A percentile compares a stretch with the other conserved stretches of the same genome.
Evolutionary conservation across 108 stramenopile genomes (phyloP).

Genomic region (Nannochloropsis salina): DNA sequence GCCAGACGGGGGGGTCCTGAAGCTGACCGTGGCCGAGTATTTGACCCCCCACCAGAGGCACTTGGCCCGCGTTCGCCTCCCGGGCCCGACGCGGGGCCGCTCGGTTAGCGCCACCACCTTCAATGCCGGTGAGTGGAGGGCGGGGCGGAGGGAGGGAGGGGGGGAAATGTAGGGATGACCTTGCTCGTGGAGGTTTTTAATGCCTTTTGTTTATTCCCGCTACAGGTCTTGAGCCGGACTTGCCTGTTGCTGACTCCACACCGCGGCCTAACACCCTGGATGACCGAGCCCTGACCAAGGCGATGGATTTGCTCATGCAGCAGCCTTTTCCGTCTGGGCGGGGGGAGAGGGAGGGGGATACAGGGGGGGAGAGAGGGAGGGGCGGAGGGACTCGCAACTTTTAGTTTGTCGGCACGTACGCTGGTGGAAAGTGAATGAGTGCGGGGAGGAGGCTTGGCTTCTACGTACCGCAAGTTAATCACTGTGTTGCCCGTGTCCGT

Average conservation of each 20-base stretch:
- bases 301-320: neutral
- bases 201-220: too few relatives aligned
- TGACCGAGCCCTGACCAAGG: neutral
- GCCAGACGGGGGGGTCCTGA: slow-evolving; percentile 67
- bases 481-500: too few relatives aligned
- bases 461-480: too few relatives aligned
- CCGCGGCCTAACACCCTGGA: neutral
- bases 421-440: too few relatives aligned
- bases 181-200: too few relatives aligned
- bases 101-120: neutral
- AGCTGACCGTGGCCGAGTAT: slow-evolving; percentile 74
- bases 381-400: too few relatives aligned
- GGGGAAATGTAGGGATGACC: too few relatives aligned
- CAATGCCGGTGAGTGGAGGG: neutral
- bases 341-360: neutral
- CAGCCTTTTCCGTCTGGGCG: neutral
- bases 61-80: slow-evolving; percentile 40
- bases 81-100: neutral
- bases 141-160: neutral
- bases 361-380: neutral
- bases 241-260: neutral
- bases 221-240: neutral
- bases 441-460: too few relatives aligned
- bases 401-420: too few relatives aligned
- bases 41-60: slow-evolving; percentile 66